Conservation (phyloP, 495 filamentous ascomycete genomes). For the Terfezia claveryi region DNA sequence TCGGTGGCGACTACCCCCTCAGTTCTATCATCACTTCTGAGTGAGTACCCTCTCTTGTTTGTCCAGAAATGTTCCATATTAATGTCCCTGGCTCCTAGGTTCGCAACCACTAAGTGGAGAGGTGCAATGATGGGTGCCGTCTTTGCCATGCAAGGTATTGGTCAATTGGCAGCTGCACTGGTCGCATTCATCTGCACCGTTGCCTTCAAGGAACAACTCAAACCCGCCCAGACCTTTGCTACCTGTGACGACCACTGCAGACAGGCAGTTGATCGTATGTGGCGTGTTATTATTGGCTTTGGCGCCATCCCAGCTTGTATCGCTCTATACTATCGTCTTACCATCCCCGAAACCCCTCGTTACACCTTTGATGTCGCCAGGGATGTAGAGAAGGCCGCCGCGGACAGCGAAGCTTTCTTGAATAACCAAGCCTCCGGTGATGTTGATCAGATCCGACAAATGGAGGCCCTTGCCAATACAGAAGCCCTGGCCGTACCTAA, state of each 20-base stretch:
- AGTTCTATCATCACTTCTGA: slow-evolving; percentile 70
- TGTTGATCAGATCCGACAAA: slow-evolving; percentile 31
- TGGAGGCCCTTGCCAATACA: slow-evolving; percentile 22
- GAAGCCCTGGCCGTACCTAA: slow-evolving; percentile 34
- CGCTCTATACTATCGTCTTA: slow-evolving; percentile 67
- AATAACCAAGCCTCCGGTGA: slow-evolving; percentile 32
- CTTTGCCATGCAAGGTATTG: slow-evolving; percentile 71
- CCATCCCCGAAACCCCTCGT: slow-evolving; percentile 56
- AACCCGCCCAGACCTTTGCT: slow-evolving; percentile 23
- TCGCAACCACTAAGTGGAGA: slow-evolving; percentile 64
- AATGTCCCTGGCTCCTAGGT: slow-evolving; percentile 23
- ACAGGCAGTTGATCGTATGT: slow-evolving; percentile 57
- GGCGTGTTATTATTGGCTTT: slow-evolving; percentile 60
- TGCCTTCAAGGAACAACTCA: slow-evolving; percentile 46
- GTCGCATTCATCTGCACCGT: slow-evolving; percentile 46
- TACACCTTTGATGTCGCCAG: slow-evolving; percentile 65
- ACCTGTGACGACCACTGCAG: slow-evolving; percentile 39
- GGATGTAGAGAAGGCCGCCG: slow-evolving; percentile 47
- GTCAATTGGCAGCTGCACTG: slow-evolving; percentile 48
- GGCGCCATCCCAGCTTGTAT: slow-evolving; percentile 54
- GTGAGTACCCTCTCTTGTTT: slow-evolving; percentile 23
- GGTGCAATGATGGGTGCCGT: slow-evolving; percentile 78
- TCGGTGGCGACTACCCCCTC: slow-evolving; percentile 72
- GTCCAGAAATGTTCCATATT: background rate
- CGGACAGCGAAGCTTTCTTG: slow-evolving; percentile 45